These are phyloP conservation scores for Trichothecium roseum DNA, from an alignment of 2,329 filamentous ascomycete species.

Conservation along the genomic window DNA sequence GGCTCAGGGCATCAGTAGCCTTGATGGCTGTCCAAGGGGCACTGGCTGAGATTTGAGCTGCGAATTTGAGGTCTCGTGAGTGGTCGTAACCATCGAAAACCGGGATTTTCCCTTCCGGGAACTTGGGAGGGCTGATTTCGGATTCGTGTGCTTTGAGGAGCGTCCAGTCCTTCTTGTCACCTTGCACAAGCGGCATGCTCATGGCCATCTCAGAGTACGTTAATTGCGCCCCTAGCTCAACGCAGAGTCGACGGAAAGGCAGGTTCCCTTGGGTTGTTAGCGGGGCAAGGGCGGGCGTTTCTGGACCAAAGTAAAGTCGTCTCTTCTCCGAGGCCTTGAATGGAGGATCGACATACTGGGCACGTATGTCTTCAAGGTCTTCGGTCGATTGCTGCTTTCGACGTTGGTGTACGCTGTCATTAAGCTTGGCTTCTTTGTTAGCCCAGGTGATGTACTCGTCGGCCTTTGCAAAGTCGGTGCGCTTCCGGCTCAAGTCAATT, in stretches of 20 bases:
- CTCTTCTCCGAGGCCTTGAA: conserved; percentile 90
- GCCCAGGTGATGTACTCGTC: conserved; percentile 73
- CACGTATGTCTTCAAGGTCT: conserved; percentile 59
- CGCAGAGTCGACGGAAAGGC: conserved; percentile 83
- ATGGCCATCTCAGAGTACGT: conserved; percentile 99
- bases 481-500: conserved; percentile 63
- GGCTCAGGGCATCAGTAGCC: conserved; percentile 70
- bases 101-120: conserved; percentile 37
- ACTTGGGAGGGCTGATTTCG: conserved; percentile 63
- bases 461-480: conserved; percentile 58
- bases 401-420: conserved; percentile 28
- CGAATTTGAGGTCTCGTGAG: conserved; percentile 74
- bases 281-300: conserved; percentile 88
- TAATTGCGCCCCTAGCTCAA: conserved; percentile 78
- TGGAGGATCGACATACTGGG: conserved; percentile 75
- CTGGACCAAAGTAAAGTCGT: conserved; percentile 82
- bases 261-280: conserved; percentile 95
- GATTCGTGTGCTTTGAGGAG: conserved; percentile 85
- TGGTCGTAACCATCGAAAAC: conserved; percentile 73
- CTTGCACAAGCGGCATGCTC: conserved; percentile 79
- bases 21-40: conserved; percentile 88
- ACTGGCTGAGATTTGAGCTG: conserved; percentile 84
- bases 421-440: conserved; percentile 45
- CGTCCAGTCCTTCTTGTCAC: conserved; percentile 87
- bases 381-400: conserved; percentile 32